phyloP scores from a whole-genome alignment of 2,329 filamentous ascomycete genomes.

The Penicillium italicum region DNA sequence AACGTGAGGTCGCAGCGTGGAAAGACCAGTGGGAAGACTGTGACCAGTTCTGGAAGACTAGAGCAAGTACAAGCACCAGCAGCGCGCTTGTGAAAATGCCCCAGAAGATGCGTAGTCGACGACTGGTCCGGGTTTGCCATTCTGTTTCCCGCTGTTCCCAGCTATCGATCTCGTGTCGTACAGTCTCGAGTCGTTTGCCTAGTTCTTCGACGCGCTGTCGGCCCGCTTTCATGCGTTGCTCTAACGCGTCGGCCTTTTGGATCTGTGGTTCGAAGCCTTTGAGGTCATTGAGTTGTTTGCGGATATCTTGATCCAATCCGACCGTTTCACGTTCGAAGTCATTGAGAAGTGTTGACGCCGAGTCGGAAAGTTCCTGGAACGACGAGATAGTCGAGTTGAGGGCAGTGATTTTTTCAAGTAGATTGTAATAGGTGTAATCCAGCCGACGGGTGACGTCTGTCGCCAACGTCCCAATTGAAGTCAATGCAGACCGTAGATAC shows the following conservation, averaged over 20 bases:
- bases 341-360: conserved; percentile 34
- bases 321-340: conserved; percentile 39
- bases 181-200: conserved; percentile 38
- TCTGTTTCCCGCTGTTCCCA: conserved; percentile 45
- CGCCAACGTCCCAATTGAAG: conserved; percentile 36
- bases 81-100: conserved; percentile 25
- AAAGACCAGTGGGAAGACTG: neutral
- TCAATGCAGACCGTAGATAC: conserved; percentile 34
- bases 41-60: conserved; percentile 29
- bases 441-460: conserved; percentile 46
- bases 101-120: conserved; percentile 42
- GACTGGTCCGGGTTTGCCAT: conserved; percentile 39
- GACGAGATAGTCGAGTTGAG: conserved; percentile 41
- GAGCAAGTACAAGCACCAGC: conserved; percentile 29
- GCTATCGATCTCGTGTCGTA: conserved; percentile 38
- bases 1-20: conserved; percentile 1
- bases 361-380: conserved; percentile 41
- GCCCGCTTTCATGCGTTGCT: conserved; percentile 39
- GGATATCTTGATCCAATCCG: conserved; percentile 36
- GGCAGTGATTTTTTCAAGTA: conserved; percentile 44
- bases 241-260: conserved; percentile 35
- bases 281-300: conserved; percentile 37
- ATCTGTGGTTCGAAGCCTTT: conserved; percentile 40
- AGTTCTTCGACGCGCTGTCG: conserved; percentile 36
- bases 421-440: conserved; percentile 49